Percentiles rank a stretch among this genome's conserved stretches.
Conservation (phyloP, 2,329 filamentous ascomycete species). For the Fragosphaeria purpurea region DNA sequence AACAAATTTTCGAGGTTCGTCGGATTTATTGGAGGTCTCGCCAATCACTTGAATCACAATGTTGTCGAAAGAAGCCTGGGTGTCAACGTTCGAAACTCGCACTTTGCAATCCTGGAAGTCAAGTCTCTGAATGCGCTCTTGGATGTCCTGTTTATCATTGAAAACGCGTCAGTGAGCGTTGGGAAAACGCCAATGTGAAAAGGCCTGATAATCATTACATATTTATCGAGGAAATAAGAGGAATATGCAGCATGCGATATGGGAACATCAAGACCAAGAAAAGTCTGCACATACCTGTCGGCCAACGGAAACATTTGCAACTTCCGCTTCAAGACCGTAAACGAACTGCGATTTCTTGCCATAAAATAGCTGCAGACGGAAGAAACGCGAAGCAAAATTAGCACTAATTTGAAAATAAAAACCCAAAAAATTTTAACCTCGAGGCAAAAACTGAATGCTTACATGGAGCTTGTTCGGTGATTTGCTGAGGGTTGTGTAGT, state of each 20-base stretch:
- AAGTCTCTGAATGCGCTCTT: constrained; percentile 85
- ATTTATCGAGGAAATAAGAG: no score
- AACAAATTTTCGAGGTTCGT: constrained; percentile 88
- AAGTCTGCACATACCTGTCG: constrained; percentile 56
- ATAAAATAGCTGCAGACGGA: constrained; percentile 64
- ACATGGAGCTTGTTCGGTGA: constrained; percentile 85
- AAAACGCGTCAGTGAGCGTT: no score
- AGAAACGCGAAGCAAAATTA: constrained; percentile 4
- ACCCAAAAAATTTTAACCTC: no score
- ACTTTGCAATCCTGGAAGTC: constrained; percentile 98
- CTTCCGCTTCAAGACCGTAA: constrained; percentile 81
- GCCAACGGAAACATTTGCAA: constrained; percentile 76
- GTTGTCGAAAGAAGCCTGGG: constrained; percentile 82
- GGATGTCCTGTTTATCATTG: constrained; percentile 56
- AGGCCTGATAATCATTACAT: no score
- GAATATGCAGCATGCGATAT: no score
- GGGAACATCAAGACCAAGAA: not conserved
- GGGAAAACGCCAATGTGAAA: no score
- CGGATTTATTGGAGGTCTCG: constrained; percentile 89
- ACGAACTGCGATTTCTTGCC: constrained; percentile 93
- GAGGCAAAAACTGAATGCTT: constrained; percentile 22
- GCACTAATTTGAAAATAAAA: not conserved
- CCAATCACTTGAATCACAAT: constrained; percentile 98
- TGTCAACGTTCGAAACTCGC: constrained; percentile 94
- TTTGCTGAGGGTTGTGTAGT: constrained; percentile 96